phyloP scores from a whole-genome alignment of 495 filamentous ascomycete genomes.

The Hypoxylon rickii region DNA sequence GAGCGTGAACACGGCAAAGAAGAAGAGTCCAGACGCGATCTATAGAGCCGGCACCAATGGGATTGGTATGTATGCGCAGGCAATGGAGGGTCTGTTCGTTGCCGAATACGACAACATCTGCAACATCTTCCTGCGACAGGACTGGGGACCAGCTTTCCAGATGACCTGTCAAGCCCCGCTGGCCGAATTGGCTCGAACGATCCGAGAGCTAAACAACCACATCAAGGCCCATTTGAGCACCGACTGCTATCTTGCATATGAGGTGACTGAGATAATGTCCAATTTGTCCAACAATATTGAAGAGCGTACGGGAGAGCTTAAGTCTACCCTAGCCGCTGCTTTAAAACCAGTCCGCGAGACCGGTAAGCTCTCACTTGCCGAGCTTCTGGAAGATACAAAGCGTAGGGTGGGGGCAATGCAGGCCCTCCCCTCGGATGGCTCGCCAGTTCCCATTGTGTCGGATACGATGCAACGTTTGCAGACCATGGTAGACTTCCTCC shows the following conservation, averaged over 20 bases:
- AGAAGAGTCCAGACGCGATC: conserved; percentile 74
- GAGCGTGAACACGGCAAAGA: conserved; percentile 84
- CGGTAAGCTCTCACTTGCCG: conserved; percentile 80
- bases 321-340: conserved; percentile 78
- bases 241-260: conserved; percentile 95
- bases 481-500: conserved; percentile 83
- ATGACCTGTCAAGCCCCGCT: conserved; percentile 77
- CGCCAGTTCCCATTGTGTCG: conserved; percentile 73
- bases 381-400: conserved; percentile 86
- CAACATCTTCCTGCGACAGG: conserved; percentile 78
- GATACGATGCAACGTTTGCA: conserved; percentile 88
- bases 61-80: conserved; percentile 85
- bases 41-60: conserved; percentile 93
- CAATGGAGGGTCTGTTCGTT: conserved; percentile 81
- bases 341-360: conserved; percentile 90
- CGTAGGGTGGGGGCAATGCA: conserved; percentile 64
- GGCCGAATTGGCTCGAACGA: conserved; percentile 79
- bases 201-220: conserved; percentile 87
- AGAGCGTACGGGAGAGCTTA: conserved; percentile 80
- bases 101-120: conserved; percentile 89
- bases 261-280: conserved; percentile 92
- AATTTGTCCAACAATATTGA: conserved; percentile 79
- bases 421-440: conserved; percentile 77
- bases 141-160: conserved; percentile 78
- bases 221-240: conserved; percentile 85